phyloP scores from a whole-genome alignment of 1,284 basidiomycete genomes.

The Cryptococcus floricola region DNA sequence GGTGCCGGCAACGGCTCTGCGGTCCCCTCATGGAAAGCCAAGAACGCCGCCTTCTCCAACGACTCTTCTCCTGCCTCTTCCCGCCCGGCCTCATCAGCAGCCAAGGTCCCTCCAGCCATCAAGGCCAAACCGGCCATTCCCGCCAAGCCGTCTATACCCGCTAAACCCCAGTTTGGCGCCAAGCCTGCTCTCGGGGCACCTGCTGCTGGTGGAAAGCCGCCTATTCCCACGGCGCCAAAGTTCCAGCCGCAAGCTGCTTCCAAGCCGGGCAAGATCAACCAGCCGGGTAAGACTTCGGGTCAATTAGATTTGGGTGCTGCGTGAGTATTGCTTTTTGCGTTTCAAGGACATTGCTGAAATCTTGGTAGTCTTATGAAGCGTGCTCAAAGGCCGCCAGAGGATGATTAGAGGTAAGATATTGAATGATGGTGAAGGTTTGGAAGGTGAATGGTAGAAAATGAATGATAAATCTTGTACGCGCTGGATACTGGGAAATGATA shows the following conservation, averaged over 20 bases:
- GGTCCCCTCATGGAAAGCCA: constrained; percentile 15
- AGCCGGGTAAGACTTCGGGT: constrained; percentile 54
- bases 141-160: constrained; percentile 45
- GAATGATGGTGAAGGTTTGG: neutral
- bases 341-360: neutral
- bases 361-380: constrained; percentile 22
- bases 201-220: constrained; percentile 27
- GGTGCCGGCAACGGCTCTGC: constrained; percentile 50
- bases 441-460: neutral
- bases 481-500: neutral
- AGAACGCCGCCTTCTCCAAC: constrained; percentile 58
- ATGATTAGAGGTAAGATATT: constrained; percentile 7
- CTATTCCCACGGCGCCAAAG: constrained; percentile 37
- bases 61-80: constrained; percentile 56
- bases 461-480: neutral
- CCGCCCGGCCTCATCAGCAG: constrained; percentile 52
- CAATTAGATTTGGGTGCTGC: constrained; percentile 76
- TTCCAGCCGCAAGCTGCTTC: constrained; percentile 23
- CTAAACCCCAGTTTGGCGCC: constrained; percentile 26
- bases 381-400: constrained; percentile 17
- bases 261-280: constrained; percentile 42
- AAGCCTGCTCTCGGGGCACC: constrained; percentile 1
- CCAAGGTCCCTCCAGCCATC: constrained; percentile 47
- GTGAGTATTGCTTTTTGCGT: constrained; percentile 22
- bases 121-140: constrained; percentile 52